phyloP scores from a whole-genome alignment of 2,329 filamentous ascomycete genomes.

The Pseudocercospora pini-densiflorae region DNA sequence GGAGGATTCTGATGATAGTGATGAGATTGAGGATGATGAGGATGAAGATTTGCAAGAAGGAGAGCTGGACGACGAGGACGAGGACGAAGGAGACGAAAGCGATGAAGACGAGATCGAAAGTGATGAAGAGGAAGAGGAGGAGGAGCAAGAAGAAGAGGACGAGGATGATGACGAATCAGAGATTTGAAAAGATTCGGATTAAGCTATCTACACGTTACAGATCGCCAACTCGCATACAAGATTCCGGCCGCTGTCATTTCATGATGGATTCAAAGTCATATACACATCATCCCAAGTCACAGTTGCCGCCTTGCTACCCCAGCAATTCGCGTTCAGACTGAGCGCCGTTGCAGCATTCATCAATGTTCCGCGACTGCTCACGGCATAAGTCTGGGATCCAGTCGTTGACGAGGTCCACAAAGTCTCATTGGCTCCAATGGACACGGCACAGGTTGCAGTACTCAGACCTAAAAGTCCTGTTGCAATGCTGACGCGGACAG shows the following conservation, averaged over 20 bases:
- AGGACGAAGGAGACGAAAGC: neutral
- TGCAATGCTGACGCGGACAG: neutral
- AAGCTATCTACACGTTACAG: too few species aligned
- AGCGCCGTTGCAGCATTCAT: neutral
- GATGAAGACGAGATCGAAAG: neutral
- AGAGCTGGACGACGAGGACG: neutral
- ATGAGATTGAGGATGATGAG: neutral
- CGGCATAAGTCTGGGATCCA: neutral
- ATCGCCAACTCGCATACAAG: too few species aligned
- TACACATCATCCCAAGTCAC: neutral
- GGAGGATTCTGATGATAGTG: neutral
- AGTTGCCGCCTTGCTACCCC: neutral
- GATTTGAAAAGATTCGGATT: too few species aligned
- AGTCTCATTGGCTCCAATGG: neutral
- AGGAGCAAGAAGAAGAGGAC: neutral
- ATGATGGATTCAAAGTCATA: neutral
- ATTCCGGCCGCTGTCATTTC: too few species aligned
- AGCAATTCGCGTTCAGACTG: neutral
- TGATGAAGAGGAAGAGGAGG: neutral
- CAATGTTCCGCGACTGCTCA: neutral
- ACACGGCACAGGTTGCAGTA: neutral
- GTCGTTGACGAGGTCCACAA: neutral
- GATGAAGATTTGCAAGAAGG: neutral
- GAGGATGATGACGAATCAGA: too few species aligned
- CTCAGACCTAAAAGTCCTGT: neutral